Evolutionary conservation across 805 yeast species (phyloP), one percentile per base, ranked within the genome.

Genomic region (Starmerella floricola): DNA sequence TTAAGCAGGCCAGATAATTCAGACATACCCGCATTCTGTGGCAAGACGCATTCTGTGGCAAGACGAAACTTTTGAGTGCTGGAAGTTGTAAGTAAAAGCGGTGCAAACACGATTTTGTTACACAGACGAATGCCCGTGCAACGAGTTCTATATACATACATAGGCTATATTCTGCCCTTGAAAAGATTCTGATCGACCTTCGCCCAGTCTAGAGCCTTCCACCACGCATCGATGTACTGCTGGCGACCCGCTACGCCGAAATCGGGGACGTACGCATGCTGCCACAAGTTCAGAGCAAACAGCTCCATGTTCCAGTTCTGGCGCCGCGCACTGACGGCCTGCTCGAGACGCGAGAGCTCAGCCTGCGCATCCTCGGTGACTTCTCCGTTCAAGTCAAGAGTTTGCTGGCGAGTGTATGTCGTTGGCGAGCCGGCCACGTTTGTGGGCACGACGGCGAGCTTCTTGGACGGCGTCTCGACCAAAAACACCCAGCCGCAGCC

Each of bases 401-500:
- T 58, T 64, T 84, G 94, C 56, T 78, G 74, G 30, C 68, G 57
- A 30, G 57, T 56, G 69, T 68, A 59, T 36, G 78, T 73, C 52
- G 77, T 78, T 24, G 95, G 94, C 6, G 83, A 70, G 4, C 97
- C 97, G 5, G 87, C 77, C 56, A 84, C 85, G 62, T 85, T 85
- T n/a, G 95, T 79, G 62, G 85, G 81, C 43, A 83, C 62, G 8
- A 91, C 66, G 39, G 74, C 77, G 53, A 91, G 67, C 26, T 69
- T 42, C 50, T 65, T 62, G 40, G 50, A 49, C 8, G 59, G 59
- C 59, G 67, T 61, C 44, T 88, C 93, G 18, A 86, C 78, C 16
- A 91, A 65, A 91, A 96, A 91, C 10, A 87, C 81, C 62, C 71
- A 77, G 3, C 98, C 98, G 60, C 84, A 88, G 38, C 97, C 96